Evolutionary conservation across 352 stramenopile genomes (phyloP).

Genomic region (Phytophthora meadii): DNA sequence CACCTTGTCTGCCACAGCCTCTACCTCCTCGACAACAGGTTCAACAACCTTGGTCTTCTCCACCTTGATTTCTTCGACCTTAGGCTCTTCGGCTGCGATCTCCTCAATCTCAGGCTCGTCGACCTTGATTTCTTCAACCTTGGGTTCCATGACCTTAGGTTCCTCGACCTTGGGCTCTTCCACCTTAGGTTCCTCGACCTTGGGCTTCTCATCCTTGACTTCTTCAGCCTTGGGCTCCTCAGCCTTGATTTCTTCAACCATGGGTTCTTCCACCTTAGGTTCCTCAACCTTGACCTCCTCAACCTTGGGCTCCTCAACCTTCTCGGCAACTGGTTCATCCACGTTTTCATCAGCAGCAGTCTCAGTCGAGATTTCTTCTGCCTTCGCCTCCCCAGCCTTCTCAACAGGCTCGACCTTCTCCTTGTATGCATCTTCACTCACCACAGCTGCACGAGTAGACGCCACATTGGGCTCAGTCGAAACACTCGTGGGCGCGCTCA

Average conservation of each 20-base stretch:
- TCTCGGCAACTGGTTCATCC: too few species aligned
- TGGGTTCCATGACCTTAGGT: too few species aligned
- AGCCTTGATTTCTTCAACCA: not conserved
- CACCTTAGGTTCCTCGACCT: not conserved
- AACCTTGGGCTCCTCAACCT: conserved; percentile 1
- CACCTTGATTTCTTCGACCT: not conserved
- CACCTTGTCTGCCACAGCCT: not conserved
- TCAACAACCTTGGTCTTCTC: conserved; percentile 7
- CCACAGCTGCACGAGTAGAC: conserved; percentile 19
- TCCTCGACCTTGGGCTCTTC: conserved; percentile 2
- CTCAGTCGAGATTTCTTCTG: not conserved
- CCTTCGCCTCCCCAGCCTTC: not conserved
- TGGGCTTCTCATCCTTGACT: not conserved
- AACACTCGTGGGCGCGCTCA: conserved; percentile 42
- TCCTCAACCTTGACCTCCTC: not conserved
- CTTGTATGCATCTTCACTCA: conserved; percentile 1
- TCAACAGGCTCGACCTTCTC: conserved; percentile 4
- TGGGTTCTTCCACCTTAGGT: not conserved
- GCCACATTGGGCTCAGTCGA: conserved; percentile 41
- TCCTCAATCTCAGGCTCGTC: not conserved
- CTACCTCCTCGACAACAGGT: not conserved
- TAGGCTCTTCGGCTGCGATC: not conserved
- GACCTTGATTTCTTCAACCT: conserved; percentile 1
- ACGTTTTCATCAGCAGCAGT: not conserved
- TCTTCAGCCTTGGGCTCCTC: not conserved